Evolutionary conservation across 140 eudicot genomes (phyloP).

Genomic region (Flaveria floridana): DNA sequence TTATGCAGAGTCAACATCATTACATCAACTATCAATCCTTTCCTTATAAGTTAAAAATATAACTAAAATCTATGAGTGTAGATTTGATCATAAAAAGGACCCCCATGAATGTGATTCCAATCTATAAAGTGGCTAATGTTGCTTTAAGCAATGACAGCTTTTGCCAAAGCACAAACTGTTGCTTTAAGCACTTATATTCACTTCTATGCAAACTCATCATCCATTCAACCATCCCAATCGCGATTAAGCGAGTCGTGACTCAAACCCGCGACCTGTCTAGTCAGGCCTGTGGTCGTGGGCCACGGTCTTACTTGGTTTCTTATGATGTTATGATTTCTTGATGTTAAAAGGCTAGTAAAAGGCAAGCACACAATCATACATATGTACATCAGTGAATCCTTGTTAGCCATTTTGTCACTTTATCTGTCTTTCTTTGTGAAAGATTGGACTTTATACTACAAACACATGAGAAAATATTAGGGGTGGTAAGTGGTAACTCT

Average conservation of each 20-base stretch:
- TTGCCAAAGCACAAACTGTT: conserved; percentile 33
- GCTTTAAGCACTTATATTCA: conserved; percentile 33
- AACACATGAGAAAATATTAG: not conserved
- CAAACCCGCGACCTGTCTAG: conserved; percentile 10
- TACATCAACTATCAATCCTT: conserved; percentile 45
- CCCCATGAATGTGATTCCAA: conserved; percentile 31
- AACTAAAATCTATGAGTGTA: conserved; percentile 30
- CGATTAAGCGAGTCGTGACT: conserved; percentile 8
- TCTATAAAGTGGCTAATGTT: conserved; percentile 38
- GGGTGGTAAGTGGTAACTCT: not conserved
- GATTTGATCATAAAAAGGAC: conserved; percentile 32
- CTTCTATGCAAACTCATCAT: conserved; percentile 19
- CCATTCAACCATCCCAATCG: conserved; percentile 23
- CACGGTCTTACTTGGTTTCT: not conserved
- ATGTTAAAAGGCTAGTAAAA: conserved; percentile 8
- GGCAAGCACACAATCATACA: not conserved
- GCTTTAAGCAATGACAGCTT: conserved; percentile 48
- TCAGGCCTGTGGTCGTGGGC: not conserved
- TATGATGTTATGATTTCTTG: not conserved
- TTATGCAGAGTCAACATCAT: conserved; percentile 46
- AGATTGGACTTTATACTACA: not conserved
- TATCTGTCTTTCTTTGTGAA: not conserved
- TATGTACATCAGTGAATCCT: conserved; percentile 1
- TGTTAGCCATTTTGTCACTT: conserved; percentile 13
- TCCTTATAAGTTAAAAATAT: conserved; percentile 37